These are phyloP conservation scores for Pythium diclinum DNA, from an alignment of 352 stramenopile genomes.

Conservation along the genomic window DNA sequence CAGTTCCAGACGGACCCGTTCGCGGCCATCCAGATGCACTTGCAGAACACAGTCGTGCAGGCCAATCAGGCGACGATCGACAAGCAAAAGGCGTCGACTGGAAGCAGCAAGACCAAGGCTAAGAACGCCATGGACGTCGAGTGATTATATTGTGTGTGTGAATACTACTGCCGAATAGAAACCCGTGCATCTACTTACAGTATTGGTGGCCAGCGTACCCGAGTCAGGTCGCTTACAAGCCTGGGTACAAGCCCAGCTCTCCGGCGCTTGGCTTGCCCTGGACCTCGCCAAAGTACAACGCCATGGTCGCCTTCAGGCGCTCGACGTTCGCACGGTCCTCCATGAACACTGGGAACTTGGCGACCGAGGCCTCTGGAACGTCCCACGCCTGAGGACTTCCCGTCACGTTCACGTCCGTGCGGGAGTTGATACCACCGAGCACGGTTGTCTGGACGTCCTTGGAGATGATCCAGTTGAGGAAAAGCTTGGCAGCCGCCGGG, in stretches of 20 bases:
- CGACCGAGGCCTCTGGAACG: constrained; percentile 24
- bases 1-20: constrained; percentile 83
- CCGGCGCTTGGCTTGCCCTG: constrained; percentile 38
- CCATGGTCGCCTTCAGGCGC: constrained; percentile 38
- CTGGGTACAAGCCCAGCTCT: constrained; percentile 27
- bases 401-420: constrained; percentile 33
- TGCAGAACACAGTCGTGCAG: constrained; percentile 85
- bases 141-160: constrained; percentile 9
- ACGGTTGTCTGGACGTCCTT: constrained; percentile 35
- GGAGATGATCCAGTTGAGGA: constrained; percentile 52
- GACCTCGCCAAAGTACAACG: constrained; percentile 58
- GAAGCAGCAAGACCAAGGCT: constrained; percentile 5
- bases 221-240: background rate
- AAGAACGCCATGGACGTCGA: constrained; percentile 30
- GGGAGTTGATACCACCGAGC: constrained; percentile 25
- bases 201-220: too few relatives aligned
- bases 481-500: constrained; percentile 47
- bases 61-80: constrained; percentile 60
- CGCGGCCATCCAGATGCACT: constrained; percentile 80
- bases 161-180: too few relatives aligned
- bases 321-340: constrained; percentile 43
- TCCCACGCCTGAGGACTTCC: too few relatives aligned
- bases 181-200: too few relatives aligned
- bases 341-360: constrained; percentile 46
- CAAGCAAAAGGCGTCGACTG: constrained; percentile 14